phyloP scores from a whole-genome alignment of 2,329 filamentous ascomycete species.

The Podosphaera xanthii region DNA sequence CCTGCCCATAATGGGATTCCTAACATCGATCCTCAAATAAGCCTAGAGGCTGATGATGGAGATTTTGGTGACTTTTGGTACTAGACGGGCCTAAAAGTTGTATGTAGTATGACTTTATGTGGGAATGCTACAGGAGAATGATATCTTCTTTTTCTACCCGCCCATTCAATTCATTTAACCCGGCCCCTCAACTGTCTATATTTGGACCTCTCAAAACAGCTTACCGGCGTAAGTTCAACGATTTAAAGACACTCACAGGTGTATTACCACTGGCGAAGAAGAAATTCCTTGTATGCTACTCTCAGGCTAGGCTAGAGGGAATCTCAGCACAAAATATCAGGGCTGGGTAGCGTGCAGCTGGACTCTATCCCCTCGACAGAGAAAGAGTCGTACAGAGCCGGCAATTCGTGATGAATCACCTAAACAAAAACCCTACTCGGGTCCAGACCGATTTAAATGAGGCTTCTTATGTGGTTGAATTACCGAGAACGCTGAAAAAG shows the following conservation, averaged over 20 bases:
- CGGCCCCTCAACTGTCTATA: conserved; percentile 11
- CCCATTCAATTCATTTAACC: conserved; percentile 10
- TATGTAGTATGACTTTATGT: not conserved
- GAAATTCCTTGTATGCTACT: not conserved
- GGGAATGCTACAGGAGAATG: not conserved
- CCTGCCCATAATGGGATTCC: too few relatives aligned
- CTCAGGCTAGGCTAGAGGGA: not conserved
- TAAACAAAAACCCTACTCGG: too few relatives aligned
- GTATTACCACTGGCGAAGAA: not conserved
- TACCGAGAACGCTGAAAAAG: too few relatives aligned
- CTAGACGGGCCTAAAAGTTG: not conserved
- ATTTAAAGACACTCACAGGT: not conserved
- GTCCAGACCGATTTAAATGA: too few relatives aligned
- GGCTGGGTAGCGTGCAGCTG: not conserved
- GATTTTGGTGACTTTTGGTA: not conserved
- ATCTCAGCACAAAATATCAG: not conserved
- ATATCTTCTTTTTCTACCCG: conserved; percentile 3
- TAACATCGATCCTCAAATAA: not conserved
- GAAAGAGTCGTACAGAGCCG: not conserved
- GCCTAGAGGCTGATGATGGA: not conserved
- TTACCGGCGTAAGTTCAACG: conserved; percentile 3
- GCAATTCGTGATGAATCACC: too few relatives aligned
- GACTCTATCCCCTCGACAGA: not conserved
- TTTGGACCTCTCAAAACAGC: conserved; percentile 11
- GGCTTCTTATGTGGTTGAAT: too few relatives aligned